phyloP scores from a whole-genome alignment of 2,329 filamentous ascomycete genomes.

The Pseudogymnoascus sp. region DNA sequence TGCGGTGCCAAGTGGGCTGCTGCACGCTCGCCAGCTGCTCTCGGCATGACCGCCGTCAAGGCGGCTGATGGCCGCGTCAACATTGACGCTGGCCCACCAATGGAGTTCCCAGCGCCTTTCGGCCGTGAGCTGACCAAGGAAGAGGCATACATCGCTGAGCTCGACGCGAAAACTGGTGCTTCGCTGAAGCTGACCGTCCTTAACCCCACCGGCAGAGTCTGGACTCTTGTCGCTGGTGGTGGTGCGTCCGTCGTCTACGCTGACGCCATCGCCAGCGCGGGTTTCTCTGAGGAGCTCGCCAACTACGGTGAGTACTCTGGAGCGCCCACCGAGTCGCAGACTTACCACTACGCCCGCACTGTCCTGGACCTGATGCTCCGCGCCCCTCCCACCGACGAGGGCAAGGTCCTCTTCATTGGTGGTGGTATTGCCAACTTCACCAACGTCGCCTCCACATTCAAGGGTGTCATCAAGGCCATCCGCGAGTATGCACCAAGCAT shows the following conservation, averaged over 20 bases:
- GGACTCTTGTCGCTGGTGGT: constrained; percentile 97
- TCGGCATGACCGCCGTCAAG: constrained; percentile 68
- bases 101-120: constrained; percentile 98
- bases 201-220: constrained; percentile 85
- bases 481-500: constrained; percentile 80
- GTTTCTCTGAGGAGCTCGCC: constrained; percentile 91
- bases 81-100: constrained; percentile 92
- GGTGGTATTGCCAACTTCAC: constrained; percentile 99
- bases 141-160: constrained; percentile 97
- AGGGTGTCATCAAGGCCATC: constrained; percentile 95
- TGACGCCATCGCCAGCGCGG: constrained; percentile 93
- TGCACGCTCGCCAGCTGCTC: constrained; percentile 80
- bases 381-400: constrained; percentile 73
- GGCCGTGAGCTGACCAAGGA: constrained; percentile 98
- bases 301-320: constrained; percentile 99
- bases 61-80: constrained; percentile 68
- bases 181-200: constrained; percentile 97
- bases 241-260: constrained; percentile 99
- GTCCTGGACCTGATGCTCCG: constrained; percentile 97
- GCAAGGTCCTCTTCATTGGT: constrained; percentile 99
- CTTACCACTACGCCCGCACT: constrained; percentile 96
- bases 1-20: constrained; percentile 99
- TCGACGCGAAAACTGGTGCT: constrained; percentile 98
- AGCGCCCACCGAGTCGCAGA: constrained; percentile 96
- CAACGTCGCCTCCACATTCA: constrained; percentile 98